phyloP scores from a whole-genome alignment of 2,329 filamentous ascomycete genomes.

The Diplodia seriata region DNA sequence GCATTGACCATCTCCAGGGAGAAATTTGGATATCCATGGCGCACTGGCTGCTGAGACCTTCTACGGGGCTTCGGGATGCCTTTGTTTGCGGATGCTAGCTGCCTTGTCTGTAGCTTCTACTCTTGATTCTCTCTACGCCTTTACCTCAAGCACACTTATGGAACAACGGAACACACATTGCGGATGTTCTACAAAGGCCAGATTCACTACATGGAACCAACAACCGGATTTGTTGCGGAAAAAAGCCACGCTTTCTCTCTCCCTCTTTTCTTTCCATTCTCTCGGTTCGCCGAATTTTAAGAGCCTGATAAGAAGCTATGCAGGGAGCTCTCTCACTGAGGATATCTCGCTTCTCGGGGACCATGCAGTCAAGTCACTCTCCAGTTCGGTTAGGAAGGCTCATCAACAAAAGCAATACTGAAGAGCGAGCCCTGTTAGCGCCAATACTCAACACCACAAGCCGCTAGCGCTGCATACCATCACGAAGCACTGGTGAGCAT shows the following conservation, averaged over 20 bases:
- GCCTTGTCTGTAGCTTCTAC: no score
- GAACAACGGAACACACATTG: no score
- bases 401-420: neutral
- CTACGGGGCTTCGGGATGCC: no score
- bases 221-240: no score
- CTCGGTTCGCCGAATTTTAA: neutral
- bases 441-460: neutral
- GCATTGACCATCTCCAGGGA: neutral
- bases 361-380: neutral
- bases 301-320: neutral
- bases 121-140: no score
- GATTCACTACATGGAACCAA: no score
- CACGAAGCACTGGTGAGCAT: conserved; percentile 3
- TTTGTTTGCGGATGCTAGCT: no score
- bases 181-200: no score
- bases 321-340: neutral
- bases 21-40: no score
- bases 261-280: neutral
- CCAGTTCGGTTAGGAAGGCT: neutral
- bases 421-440: neutral
- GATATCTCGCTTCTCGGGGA: neutral
- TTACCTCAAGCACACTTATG: no score
- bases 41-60: no score
- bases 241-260: neutral
- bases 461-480: neutral